A percentile compares a stretch with the other conserved stretches of the same genome.
Evolutionary conservation across 441 rosid genomes (phyloP).

Genomic region (Corymbia citriodora): DNA sequence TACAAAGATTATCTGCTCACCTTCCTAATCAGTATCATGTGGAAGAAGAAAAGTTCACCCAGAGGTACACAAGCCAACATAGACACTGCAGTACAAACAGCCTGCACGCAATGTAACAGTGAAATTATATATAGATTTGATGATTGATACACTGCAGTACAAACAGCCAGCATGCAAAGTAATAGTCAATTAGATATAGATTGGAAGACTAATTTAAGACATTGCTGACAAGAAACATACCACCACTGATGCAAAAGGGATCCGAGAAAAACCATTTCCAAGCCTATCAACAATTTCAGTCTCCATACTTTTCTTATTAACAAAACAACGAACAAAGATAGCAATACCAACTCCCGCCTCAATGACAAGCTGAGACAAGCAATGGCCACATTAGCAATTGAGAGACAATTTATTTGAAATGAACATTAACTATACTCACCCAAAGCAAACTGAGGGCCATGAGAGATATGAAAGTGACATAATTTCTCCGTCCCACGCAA

Average conservation of each 20-base stretch:
- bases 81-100: constrained; percentile 54
- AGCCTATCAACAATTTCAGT: constrained; percentile 65
- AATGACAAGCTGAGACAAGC: constrained; percentile 32
- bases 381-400: constrained; percentile 8
- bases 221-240: constrained; percentile 23
- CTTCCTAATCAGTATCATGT: constrained; percentile 58
- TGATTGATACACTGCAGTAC: neutral
- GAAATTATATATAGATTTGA: neutral
- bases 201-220: neutral
- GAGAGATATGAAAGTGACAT: constrained; percentile 49
- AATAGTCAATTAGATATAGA: neutral
- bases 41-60: constrained; percentile 70
- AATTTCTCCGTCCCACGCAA: constrained; percentile 62
- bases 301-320: constrained; percentile 53
- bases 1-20: constrained; percentile 13
- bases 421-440: constrained; percentile 31
- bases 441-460: constrained; percentile 61
- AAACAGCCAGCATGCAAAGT: neutral
- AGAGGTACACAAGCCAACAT: constrained; percentile 55
- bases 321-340: constrained; percentile 61
- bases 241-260: constrained; percentile 69
- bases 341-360: constrained; percentile 63
- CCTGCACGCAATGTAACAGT: constrained; percentile 27
- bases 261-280: constrained; percentile 71
- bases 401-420: neutral